These are phyloP conservation scores for Solanum megistacrolobum DNA, from an alignment of 257 asterid genomes.

Conservation along the genomic window DNA sequence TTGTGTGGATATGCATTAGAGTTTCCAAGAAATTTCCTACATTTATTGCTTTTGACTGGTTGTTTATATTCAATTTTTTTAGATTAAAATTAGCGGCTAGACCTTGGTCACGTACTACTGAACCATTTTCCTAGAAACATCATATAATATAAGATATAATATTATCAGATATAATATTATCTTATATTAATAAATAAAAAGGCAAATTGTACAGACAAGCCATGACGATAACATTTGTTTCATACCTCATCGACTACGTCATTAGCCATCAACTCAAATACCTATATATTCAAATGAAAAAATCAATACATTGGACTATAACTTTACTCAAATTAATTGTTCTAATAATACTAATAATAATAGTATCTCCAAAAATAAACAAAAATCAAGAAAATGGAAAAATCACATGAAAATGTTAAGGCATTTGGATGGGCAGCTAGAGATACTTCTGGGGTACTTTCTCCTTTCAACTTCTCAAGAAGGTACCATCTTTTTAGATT, in stretches of 20 bases:
- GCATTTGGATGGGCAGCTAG: constrained; percentile 23
- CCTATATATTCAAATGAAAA: neutral
- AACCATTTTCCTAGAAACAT: neutral
- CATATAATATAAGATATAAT: neutral
- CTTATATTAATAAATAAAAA: neutral
- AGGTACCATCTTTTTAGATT: neutral
- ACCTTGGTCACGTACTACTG: too few species aligned
- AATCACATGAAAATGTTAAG: neutral
- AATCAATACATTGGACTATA: too few species aligned
- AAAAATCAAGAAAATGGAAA: neutral
- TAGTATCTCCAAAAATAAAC: neutral
- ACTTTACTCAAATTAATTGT: neutral
- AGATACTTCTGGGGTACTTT: constrained; percentile 9
- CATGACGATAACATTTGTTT: neutral
- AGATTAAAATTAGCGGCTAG: too few species aligned
- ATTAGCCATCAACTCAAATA: too few species aligned
- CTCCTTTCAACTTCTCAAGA: constrained; percentile 15
- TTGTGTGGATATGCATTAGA: too few species aligned
- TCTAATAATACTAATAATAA: neutral
- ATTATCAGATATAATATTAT: neutral
- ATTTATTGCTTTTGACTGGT: too few species aligned
- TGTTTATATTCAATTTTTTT: too few species aligned
- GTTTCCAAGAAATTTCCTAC: too few species aligned
- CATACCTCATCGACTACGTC: neutral
- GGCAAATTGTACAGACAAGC: neutral